Conservation (phyloP, 2,329 filamentous ascomycete genomes). For the Stagonosporopsis rhizophila region DNA sequence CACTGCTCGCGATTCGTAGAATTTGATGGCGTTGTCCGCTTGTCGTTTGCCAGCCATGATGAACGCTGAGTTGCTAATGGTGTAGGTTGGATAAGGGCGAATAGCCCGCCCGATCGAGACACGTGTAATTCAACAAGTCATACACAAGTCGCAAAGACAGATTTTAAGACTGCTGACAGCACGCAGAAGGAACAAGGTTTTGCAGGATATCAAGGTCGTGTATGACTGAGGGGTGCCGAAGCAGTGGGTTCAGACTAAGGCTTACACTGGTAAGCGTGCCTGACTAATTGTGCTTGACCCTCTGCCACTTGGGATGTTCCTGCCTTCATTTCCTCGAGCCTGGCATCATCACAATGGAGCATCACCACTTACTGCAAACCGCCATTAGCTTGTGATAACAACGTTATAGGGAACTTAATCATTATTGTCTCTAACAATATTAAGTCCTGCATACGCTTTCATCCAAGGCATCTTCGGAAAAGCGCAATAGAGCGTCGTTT, state of each 20-base stretch:
- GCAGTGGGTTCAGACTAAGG: constrained; percentile 1
- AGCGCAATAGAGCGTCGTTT: not conserved
- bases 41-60: constrained; percentile 26
- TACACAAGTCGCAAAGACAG: not conserved
- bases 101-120: constrained; percentile 2
- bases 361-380: not conserved
- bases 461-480: too few species aligned
- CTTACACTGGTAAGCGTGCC: constrained; percentile 11
- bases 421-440: not conserved
- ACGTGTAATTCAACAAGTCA: not conserved
- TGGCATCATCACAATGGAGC: not conserved
- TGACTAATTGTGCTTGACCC: constrained; percentile 3
- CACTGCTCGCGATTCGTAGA: constrained; percentile 46
- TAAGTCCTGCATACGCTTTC: too few species aligned
- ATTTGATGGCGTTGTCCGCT: constrained; percentile 38
- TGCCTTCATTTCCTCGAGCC: not conserved
- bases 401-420: too few species aligned
- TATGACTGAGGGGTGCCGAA: constrained; percentile 11
- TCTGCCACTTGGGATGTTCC: not conserved
- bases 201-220: not conserved
- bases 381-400: not conserved
- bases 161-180: not conserved
- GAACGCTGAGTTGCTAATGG: not conserved
- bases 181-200: not conserved
- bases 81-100: not conserved